These are phyloP conservation scores for Kernera saxatilis DNA, from an alignment of 345 rosid genomes.

Conservation along the genomic window DNA sequence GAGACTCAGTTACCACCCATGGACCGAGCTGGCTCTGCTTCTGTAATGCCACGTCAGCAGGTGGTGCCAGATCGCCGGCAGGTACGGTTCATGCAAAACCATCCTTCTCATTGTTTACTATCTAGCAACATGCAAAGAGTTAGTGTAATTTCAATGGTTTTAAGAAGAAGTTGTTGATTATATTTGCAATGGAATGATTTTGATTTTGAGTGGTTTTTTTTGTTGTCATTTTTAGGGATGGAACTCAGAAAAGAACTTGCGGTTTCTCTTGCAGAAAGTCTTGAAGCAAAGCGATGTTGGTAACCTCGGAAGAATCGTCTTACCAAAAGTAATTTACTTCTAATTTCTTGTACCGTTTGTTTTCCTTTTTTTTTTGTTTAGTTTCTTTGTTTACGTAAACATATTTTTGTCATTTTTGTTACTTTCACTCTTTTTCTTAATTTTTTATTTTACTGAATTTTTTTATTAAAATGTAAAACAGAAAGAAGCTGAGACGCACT, in stretches of 20 bases:
- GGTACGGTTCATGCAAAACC: slow-evolving; percentile 33
- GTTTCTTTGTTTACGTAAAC: neutral
- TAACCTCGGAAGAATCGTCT: slow-evolving; percentile 88
- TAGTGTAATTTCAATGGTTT: neutral
- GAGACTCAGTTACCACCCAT: slow-evolving; percentile 20
- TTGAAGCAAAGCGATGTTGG: slow-evolving; percentile 99
- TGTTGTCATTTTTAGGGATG: slow-evolving; percentile 46
- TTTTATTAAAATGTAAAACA: slow-evolving; percentile 13
- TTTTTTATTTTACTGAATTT: neutral
- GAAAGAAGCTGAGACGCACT: slow-evolving; percentile 98
- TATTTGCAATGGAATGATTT: neutral
- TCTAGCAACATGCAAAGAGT: neutral
- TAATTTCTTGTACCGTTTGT: slow-evolving; percentile 11
- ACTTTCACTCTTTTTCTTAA: neutral
- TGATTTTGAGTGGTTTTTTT: neutral
- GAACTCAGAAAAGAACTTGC: slow-evolving; percentile 89
- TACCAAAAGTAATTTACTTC: slow-evolving; percentile 60
- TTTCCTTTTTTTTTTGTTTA: neutral
- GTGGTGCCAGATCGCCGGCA: slow-evolving; percentile 57
- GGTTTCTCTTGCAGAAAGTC: slow-evolving; percentile 92
- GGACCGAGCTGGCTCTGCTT: slow-evolving; percentile 33
- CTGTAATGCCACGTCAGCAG: slow-evolving; percentile 50
- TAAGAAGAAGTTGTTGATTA: neutral
- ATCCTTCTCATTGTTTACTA: neutral
- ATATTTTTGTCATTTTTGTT: neutral